phyloP scores from a whole-genome alignment of 768 basidiomycete genomes.

The Pleurotus platypus region DNA sequence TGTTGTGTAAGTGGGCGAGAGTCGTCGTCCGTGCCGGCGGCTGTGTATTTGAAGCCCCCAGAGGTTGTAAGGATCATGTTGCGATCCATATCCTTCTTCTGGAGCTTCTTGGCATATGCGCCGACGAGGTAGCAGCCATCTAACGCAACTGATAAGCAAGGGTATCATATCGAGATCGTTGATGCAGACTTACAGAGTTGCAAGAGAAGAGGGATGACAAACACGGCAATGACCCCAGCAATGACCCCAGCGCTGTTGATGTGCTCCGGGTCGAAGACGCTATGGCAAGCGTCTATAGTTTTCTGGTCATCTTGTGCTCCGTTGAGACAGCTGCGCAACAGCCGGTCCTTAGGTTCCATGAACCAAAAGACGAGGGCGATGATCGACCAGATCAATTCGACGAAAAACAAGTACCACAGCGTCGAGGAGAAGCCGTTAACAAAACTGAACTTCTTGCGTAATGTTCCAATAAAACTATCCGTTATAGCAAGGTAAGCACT shows the following conservation, averaged over 20 bases:
- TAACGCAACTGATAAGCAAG: slow-evolving; percentile 13
- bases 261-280: slow-evolving; percentile 16
- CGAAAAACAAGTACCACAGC: slow-evolving; percentile 22
- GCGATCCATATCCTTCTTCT: slow-evolving; percentile 21
- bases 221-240: slow-evolving; percentile 25
- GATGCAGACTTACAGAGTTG: slow-evolving; percentile 30
- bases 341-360: slow-evolving; percentile 22
- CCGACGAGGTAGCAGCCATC: slow-evolving; percentile 36
- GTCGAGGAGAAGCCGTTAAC: slow-evolving; percentile 29
- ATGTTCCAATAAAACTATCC: slow-evolving; percentile 34
- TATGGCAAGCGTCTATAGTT: slow-evolving; percentile 26
- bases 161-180: neutral
- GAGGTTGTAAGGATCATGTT: slow-evolving; percentile 13
- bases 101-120: slow-evolving; percentile 30
- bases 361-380: slow-evolving; percentile 29
- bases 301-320: slow-evolving; percentile 17
- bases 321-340: slow-evolving; percentile 25
- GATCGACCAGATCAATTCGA: slow-evolving; percentile 25
- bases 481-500: neutral
- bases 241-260: slow-evolving; percentile 18
- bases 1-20: slow-evolving; percentile 23
- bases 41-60: slow-evolving; percentile 15
- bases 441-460: slow-evolving; percentile 32
- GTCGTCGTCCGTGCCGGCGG: slow-evolving; percentile 25
- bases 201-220: slow-evolving; percentile 31